phyloP scores from a whole-genome alignment of 2,329 filamentous ascomycete species.

The Fusarium subtropicale region DNA sequence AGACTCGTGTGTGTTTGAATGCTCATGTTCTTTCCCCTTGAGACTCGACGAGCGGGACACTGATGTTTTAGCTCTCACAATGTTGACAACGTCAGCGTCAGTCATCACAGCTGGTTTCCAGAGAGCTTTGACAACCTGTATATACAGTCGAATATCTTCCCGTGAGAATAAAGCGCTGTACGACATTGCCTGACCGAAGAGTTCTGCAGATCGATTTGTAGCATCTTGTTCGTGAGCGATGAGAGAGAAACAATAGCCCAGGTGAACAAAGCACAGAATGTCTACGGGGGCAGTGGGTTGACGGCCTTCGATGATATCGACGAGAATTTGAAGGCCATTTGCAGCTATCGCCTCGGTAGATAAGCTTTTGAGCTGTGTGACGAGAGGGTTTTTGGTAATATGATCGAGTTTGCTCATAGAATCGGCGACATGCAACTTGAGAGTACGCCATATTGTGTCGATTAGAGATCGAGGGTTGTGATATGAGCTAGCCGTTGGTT shows the following conservation, averaged over 20 bases:
- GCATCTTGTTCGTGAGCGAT: conserved; percentile 59
- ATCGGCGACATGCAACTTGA: conserved; percentile 59
- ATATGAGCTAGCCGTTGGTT: conserved; percentile 45
- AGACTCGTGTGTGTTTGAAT: conserved; percentile 47
- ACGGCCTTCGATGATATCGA: conserved; percentile 54
- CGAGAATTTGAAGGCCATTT: conserved; percentile 57
- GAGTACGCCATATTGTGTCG: conserved; percentile 57
- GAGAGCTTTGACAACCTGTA: conserved; percentile 58
- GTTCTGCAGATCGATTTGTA: conserved; percentile 49
- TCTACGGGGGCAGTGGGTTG: conserved; percentile 56
- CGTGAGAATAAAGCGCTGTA: conserved; percentile 57
- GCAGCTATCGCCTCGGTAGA: conserved; percentile 54
- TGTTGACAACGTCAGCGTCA: conserved; percentile 46
- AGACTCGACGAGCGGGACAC: conserved; percentile 43
- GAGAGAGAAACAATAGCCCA: conserved; percentile 63
- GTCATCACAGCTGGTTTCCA: conserved; percentile 60
- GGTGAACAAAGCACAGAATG: conserved; percentile 63
- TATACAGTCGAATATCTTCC: conserved; percentile 55
- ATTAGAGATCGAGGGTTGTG: conserved; percentile 52
- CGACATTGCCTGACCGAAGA: conserved; percentile 61
- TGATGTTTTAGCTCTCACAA: conserved; percentile 41
- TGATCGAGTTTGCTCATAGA: conserved; percentile 59
- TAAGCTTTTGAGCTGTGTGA: conserved; percentile 55
- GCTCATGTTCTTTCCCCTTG: conserved; percentile 59
- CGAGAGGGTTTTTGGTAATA: conserved; percentile 57